Evolutionary conservation across 305 asterid species (phyloP), one percentile per base, ranked within the genome.

Genomic region (Plantago coronopus): DNA sequence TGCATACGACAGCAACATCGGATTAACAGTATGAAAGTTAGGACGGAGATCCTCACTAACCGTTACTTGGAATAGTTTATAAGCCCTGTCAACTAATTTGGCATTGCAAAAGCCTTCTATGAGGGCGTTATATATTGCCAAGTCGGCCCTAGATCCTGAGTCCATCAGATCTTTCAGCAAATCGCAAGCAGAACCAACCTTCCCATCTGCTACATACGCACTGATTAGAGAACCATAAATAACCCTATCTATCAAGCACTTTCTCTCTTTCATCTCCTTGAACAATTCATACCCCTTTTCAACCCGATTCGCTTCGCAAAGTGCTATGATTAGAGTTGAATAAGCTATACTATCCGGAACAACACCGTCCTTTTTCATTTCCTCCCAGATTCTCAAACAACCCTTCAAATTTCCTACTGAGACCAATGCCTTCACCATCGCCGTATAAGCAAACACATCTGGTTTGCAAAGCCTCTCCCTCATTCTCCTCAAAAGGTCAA

Each of bases 361-460:
- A 62, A 88, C 72, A 17, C 74, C 71, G 67, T 91, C 98, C 76
- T 57, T 76, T 45, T 57, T 58, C 97, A 91, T 91, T 65, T 88
- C 91, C 66, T 83, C 79, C 98, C 98, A 91, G 60, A 91, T 76
- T 72, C 40, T 77, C 71, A 85, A 79, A 78, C 98, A 83, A 45
- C 82, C 88, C 64, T 91, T 89, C 68, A 91, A 69, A 73, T 88
- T 78, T 61, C 84, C 83, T 79, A 76, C 78, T 2, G 87, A 77
- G 63, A 79, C 78, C 77, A 91, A 67, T 65, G 83, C 72, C 74
- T 83, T 91, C 19, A 88, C 72, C 86, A 88, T 84, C 54, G 98
- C 95, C 18, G 98, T 91, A 78, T 91, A 91, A 2, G 96, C 98
- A 79, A 91, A 91, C 43, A 91, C 90, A 48, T 91, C 98, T 16